Conservation (phyloP, 192 early-diverging fungal genomes). For the Coemansia sp. region DNA sequence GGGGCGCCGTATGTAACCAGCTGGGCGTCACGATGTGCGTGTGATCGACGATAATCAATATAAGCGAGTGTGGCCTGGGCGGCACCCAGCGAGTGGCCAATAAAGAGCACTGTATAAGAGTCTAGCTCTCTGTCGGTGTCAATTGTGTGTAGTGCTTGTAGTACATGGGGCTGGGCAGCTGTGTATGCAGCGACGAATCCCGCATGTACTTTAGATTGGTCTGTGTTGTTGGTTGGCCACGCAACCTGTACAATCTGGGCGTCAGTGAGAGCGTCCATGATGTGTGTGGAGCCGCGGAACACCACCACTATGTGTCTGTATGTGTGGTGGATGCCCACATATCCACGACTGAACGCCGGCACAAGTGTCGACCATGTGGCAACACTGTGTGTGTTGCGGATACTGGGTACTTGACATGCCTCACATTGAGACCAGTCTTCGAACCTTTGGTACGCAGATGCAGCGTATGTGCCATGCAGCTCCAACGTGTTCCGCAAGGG, state of each 20-base stretch:
- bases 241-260: constrained; percentile 11
- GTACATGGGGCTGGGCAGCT: constrained; percentile 10
- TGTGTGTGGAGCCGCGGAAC: constrained; percentile 40
- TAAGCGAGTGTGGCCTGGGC: constrained; percentile 37
- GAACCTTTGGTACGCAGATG: constrained; percentile 34
- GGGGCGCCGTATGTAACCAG: constrained; percentile 41
- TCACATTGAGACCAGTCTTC: constrained; percentile 25
- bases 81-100: constrained; percentile 45
- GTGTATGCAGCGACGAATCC: constrained; percentile 43
- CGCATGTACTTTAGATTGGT: constrained; percentile 18
- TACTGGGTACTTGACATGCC: constrained; percentile 14
- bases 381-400: constrained; percentile 7
- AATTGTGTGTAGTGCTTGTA: constrained; percentile 6
- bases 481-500: neutral
- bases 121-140: neutral
- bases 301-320: constrained; percentile 9
- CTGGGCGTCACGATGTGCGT: neutral
- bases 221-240: constrained; percentile 12
- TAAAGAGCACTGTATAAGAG: constrained; percentile 23
- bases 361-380: constrained; percentile 27
- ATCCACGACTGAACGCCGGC: constrained; percentile 39
- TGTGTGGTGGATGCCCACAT: constrained; percentile 19
- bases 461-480: constrained; percentile 29
- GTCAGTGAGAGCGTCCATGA: constrained; percentile 34
- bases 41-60: constrained; percentile 6